Percentiles rank a stretch among this genome's conserved stretches.
Evolutionary conservation across 2,329 filamentous ascomycete species (phyloP).

Genomic region (Talaromyces marneffei): DNA sequence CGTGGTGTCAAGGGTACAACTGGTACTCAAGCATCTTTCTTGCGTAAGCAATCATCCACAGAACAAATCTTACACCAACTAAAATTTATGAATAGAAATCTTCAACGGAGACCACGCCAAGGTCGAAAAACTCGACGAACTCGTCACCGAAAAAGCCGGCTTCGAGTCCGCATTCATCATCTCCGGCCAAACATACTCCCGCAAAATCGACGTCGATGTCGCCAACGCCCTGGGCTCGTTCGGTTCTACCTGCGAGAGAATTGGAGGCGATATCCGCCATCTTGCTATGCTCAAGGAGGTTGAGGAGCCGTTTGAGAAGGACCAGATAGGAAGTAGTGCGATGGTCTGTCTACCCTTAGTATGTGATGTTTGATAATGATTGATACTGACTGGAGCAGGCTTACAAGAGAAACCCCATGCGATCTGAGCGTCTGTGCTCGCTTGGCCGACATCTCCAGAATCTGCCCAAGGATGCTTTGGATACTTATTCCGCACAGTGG

Average conservation of each 20-base stretch:
- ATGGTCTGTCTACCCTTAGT: conserved; percentile 35
- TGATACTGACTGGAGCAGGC: background rate
- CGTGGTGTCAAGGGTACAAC: conserved; percentile 70
- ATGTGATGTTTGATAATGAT: background rate
- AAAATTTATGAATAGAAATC: conserved; percentile 56
- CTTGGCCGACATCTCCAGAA: conserved; percentile 51
- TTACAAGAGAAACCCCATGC: conserved; percentile 29
- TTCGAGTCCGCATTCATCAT: conserved; percentile 58
- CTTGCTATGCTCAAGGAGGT: conserved; percentile 73
- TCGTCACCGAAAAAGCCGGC: conserved; percentile 61
- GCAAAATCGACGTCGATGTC: conserved; percentile 77
- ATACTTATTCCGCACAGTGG: conserved; percentile 68
- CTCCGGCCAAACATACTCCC: conserved; percentile 68
- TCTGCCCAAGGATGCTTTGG: conserved; percentile 51
- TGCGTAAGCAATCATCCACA: background rate
- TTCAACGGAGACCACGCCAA: conserved; percentile 57
- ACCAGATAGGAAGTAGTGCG: conserved; percentile 66
- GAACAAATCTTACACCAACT: background rate
- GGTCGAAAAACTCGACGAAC: conserved; percentile 57
- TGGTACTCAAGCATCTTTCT: conserved; percentile 63
- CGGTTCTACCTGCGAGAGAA: conserved; percentile 71
- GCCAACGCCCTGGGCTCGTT: conserved; percentile 74
- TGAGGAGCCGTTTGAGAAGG: conserved; percentile 75
- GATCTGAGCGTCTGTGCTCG: conserved; percentile 56
- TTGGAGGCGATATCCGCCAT: conserved; percentile 62